Conservation (phyloP, 2,329 filamentous ascomycete genomes). For the Talaromyces piceae region DNA sequence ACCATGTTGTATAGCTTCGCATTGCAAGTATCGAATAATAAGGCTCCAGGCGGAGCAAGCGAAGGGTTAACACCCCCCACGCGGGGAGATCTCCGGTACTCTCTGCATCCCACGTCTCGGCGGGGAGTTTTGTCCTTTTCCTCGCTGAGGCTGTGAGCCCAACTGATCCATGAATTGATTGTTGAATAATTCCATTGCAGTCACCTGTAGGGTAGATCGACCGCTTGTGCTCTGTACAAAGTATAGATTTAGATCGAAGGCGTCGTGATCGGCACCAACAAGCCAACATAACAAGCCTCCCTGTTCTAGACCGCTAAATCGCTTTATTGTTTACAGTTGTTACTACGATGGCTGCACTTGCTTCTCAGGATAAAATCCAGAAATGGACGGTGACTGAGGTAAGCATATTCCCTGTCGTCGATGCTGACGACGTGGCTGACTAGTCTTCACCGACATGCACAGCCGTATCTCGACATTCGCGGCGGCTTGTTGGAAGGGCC, state of each 20-base stretch:
- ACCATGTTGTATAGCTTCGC: neutral
- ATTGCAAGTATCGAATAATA: neutral
- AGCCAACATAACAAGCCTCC: neutral
- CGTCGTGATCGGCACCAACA: too few relatives aligned
- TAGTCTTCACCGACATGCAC: neutral
- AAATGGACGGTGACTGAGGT: constrained; percentile 44
- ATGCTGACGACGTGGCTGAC: constrained; percentile 9
- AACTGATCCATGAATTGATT: neutral
- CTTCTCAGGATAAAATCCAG: constrained; percentile 18
- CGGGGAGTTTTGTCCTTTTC: neutral
- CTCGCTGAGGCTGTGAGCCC: neutral
- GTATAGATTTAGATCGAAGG: too few relatives aligned
- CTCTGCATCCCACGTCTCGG: neutral
- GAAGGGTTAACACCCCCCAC: neutral
- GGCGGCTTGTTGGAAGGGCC: constrained; percentile 37
- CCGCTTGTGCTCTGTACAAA: too few relatives aligned
- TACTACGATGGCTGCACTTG: neutral
- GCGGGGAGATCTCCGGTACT: neutral
- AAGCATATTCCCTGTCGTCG: neutral
- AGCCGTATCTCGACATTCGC: constrained; percentile 34
- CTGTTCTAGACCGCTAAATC: too few relatives aligned
- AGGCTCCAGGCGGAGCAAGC: neutral
- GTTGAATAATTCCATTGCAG: neutral
- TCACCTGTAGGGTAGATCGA: neutral
- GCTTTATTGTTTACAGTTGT: too few relatives aligned